These are phyloP conservation scores for Urtica urens DNA, from an alignment of 306 rosid species.

Conservation along the genomic window DNA sequence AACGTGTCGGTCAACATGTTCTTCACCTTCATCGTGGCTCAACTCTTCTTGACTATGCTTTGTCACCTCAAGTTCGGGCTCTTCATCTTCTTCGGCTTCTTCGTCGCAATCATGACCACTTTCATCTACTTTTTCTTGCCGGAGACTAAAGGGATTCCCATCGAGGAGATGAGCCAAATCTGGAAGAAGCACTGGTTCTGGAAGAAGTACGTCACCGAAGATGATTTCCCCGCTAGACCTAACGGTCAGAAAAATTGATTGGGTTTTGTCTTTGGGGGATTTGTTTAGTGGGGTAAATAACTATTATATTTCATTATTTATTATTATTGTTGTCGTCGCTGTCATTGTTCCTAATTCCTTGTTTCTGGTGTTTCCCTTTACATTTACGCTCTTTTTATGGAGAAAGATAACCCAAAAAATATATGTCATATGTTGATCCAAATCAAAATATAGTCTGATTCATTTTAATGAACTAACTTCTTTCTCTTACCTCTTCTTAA, in stretches of 20 bases:
- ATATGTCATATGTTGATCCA: too few species aligned
- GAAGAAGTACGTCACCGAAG: constrained; percentile 42
- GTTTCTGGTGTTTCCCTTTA: too few species aligned
- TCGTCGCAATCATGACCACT: constrained; percentile 51
- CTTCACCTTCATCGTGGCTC: constrained; percentile 70
- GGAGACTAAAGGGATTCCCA: constrained; percentile 81
- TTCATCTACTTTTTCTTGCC: constrained; percentile 54
- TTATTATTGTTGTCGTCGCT: too few species aligned
- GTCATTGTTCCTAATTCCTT: too few species aligned
- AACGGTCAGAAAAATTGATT: constrained; percentile 12
- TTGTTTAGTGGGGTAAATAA: neutral
- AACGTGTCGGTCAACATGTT: constrained; percentile 84
- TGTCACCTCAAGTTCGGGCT: constrained; percentile 86
- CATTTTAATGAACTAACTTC: too few species aligned
- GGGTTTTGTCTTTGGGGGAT: neutral
- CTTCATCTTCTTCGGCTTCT: constrained; percentile 74
- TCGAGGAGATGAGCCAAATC: constrained; percentile 69
- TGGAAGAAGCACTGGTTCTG: constrained; percentile 81
- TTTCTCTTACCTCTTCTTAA: too few species aligned
- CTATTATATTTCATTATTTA: neutral
- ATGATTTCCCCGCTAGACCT: constrained; percentile 23
- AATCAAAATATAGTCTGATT: too few species aligned
- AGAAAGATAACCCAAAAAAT: too few species aligned
- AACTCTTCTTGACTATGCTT: constrained; percentile 59
- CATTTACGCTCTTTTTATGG: too few species aligned